phyloP scores from a whole-genome alignment of 495 filamentous ascomycete species.

The Tuber umbilicatum region DNA sequence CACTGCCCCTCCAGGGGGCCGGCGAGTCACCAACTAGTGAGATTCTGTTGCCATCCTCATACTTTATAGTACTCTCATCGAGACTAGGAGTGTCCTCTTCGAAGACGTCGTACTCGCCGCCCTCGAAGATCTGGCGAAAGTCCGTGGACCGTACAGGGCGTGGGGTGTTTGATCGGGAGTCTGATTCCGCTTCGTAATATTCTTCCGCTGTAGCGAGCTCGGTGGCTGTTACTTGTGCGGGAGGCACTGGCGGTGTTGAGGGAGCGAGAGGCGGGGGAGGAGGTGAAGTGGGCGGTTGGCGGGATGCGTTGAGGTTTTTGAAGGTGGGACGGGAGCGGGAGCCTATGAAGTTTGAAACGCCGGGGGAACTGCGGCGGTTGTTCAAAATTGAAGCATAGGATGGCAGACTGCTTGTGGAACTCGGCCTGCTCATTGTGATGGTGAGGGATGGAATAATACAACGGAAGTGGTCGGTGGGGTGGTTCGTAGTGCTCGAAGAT shows the following conservation, averaged over 20 bases:
- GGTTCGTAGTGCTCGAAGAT: constrained; percentile 9
- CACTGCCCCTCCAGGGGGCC: constrained; percentile 21
- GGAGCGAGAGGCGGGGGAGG: neutral
- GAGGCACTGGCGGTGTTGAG: neutral
- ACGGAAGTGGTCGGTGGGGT: neutral
- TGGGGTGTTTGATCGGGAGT: constrained; percentile 6
- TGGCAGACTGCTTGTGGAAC: constrained; percentile 20
- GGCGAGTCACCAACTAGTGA: constrained; percentile 23
- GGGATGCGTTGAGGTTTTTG: constrained; percentile 14
- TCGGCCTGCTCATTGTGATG: constrained; percentile 25
- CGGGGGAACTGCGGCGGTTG: constrained; percentile 21
- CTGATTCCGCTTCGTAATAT: constrained; percentile 1
- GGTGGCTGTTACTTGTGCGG: neutral
- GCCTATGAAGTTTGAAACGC: constrained; percentile 23
- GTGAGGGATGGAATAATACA: neutral
- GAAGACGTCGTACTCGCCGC: constrained; percentile 29
- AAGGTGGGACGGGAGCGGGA: constrained; percentile 18
- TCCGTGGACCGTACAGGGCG: constrained; percentile 18
- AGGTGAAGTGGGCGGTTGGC: constrained; percentile 7
- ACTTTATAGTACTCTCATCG: constrained; percentile 25
- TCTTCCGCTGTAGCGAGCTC: neutral
- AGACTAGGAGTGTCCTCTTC: constrained; percentile 31
- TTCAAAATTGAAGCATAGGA: constrained; percentile 16
- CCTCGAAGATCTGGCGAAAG: constrained; percentile 30
- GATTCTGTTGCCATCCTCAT: constrained; percentile 23